These are phyloP conservation scores for Fraxinus angustifolia DNA, from an alignment of 305 asterid genomes.

Conservation along the genomic window DNA sequence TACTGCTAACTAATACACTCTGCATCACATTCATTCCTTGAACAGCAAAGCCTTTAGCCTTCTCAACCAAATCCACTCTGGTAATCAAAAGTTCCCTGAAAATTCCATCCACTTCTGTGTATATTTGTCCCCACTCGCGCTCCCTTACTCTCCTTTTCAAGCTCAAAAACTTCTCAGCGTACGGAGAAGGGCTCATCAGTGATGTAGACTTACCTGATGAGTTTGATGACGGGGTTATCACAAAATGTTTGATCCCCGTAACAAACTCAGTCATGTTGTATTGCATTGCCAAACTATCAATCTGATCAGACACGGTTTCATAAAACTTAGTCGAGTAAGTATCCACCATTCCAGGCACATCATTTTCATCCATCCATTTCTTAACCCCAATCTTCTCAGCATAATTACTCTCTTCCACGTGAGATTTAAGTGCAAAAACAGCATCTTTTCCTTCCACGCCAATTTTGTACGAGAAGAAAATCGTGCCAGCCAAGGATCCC, in stretches of 20 bases:
- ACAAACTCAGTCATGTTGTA: conserved; percentile 87
- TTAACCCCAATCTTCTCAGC: conserved; percentile 79
- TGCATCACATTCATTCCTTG: conserved; percentile 84
- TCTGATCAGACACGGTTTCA: conserved; percentile 75
- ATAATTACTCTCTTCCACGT: conserved; percentile 78
- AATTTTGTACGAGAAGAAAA: conserved; percentile 80
- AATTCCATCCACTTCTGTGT: conserved; percentile 55
- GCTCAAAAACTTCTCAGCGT: conserved; percentile 63
- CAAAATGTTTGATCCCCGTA: conserved; percentile 65
- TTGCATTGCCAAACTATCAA: conserved; percentile 74
- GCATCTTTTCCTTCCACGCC: conserved; percentile 92
- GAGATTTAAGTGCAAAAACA: conserved; percentile 69
- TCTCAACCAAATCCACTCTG: conserved; percentile 71
- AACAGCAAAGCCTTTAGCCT: conserved; percentile 79
- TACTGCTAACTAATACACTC: conserved; percentile 59
- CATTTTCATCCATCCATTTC: conserved; percentile 97
- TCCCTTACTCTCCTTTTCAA: conserved; percentile 54
- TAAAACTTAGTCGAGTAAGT: conserved; percentile 65
- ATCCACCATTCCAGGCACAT: conserved; percentile 83
- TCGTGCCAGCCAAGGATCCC: conserved; percentile 59
- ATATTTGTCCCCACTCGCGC: conserved; percentile 75
- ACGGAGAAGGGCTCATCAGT: conserved; percentile 58
- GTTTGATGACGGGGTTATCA: conserved; percentile 41
- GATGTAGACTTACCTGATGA: conserved; percentile 50
- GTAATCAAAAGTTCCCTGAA: conserved; percentile 68